Conservation (phyloP, 2,329 filamentous ascomycete species). For the Clonostachys chloroleuca region DNA sequence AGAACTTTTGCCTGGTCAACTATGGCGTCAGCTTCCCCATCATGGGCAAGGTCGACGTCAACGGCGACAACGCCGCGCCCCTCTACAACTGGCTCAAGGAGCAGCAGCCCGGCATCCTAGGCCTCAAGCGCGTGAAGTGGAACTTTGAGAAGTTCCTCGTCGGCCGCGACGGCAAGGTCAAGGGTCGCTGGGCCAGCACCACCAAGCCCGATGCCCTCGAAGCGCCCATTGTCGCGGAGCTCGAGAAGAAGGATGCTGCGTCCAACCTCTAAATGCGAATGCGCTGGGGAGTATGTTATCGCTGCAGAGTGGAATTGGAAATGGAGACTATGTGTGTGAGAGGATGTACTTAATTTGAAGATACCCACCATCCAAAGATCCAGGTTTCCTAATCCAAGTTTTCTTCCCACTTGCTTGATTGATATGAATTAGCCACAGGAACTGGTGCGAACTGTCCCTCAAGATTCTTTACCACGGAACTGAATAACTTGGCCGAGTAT, state of each 20-base stretch:
- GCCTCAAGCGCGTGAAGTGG: constrained; percentile 93
- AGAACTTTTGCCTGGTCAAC: constrained; percentile 85
- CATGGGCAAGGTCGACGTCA: constrained; percentile 89
- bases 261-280: too few relatives aligned
- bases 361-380: too few relatives aligned
- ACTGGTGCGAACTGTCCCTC: too few relatives aligned
- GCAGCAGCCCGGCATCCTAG: constrained; percentile 76
- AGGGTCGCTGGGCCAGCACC: constrained; percentile 80
- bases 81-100: constrained; percentile 74
- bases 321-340: too few relatives aligned
- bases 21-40: constrained; percentile 90
- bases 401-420: too few relatives aligned
- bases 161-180: constrained; percentile 79
- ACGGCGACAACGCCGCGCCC: constrained; percentile 76
- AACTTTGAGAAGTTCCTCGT: constrained; percentile 99
- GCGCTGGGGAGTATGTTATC: too few relatives aligned
- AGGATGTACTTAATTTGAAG: too few relatives aligned
- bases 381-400: too few relatives aligned
- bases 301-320: too few relatives aligned
- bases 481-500: too few relatives aligned
- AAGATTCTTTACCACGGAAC: too few relatives aligned
- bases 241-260: constrained; percentile 42
- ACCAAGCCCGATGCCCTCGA: constrained; percentile 83
- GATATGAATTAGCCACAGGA: too few relatives aligned
- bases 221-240: constrained; percentile 69